Conservation (phyloP, 331 rosid genomes). For the Erythrophleum ivorense region DNA sequence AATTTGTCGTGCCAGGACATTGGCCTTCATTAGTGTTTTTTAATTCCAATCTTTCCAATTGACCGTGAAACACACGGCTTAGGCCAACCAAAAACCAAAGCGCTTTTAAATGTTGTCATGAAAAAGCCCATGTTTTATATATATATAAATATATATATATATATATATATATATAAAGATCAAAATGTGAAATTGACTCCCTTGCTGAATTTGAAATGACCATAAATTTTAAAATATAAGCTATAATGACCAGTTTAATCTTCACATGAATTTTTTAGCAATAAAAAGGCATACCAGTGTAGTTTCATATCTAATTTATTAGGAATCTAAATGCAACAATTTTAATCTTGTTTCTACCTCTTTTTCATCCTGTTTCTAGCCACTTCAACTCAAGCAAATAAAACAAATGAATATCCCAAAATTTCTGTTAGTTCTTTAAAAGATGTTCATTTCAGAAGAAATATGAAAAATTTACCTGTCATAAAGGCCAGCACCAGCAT, state of each 20-base stretch:
- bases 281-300: background rate
- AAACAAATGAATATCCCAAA: slow-evolving; percentile 3
- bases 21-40: background rate
- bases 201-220: background rate
- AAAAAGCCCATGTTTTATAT: background rate
- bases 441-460: slow-evolving; percentile 20
- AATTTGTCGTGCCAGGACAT: background rate
- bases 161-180: background rate
- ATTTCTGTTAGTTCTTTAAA: slow-evolving; percentile 9
- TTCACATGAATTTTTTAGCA: background rate
- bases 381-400: background rate
- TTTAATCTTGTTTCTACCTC: slow-evolving; percentile 15
- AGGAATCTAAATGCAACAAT: background rate
- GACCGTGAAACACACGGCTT: background rate
- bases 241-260: background rate
- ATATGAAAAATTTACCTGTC: slow-evolving; percentile 71
- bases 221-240: background rate
- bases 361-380: slow-evolving; percentile 13
- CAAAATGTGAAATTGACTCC: background rate
- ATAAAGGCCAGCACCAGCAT: slow-evolving; percentile 99
- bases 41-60: background rate
- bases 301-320: slow-evolving; percentile 24
- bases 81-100: background rate
- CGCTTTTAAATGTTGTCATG: background rate
- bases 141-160: no score